Conservation (phyloP, 2,329 filamentous ascomycete genomes). For the Microcyclospora pomicola region DNA sequence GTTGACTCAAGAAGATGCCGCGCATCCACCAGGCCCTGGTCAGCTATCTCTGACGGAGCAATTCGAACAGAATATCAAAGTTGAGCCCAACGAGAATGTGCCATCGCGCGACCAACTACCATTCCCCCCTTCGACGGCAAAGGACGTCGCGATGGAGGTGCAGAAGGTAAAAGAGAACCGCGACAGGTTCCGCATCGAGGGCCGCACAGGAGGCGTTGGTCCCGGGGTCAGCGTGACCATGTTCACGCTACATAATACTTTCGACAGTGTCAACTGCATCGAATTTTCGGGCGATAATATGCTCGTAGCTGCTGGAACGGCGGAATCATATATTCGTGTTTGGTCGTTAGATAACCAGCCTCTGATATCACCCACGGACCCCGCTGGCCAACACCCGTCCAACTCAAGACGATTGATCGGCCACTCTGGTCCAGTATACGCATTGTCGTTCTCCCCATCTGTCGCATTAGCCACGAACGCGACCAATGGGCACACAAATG, state of each 20-base stretch:
- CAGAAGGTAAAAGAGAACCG: conserved; percentile 87
- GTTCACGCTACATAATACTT: conserved; percentile 97
- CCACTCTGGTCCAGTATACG: conserved; percentile 79
- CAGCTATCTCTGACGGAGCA: conserved; percentile 67
- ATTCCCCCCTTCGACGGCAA: conserved; percentile 71
- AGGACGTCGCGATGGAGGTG: conserved; percentile 88
- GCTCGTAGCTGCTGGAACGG: conserved; percentile 76
- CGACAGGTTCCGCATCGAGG: conserved; percentile 79
- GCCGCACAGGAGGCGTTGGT: conserved; percentile 68
- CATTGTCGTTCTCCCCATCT: conserved; percentile 74
- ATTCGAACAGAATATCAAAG: conserved; percentile 77
- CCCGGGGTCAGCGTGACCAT: conserved; percentile 81
- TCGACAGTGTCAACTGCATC: conserved; percentile 80
- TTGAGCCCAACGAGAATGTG: conserved; percentile 74
- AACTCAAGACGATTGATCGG: conserved; percentile 70
- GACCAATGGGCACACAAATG: conserved; percentile 26
- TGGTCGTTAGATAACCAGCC: conserved; percentile 83
- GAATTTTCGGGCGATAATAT: conserved; percentile 88
- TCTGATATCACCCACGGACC: conserved; percentile 52
- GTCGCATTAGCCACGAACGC: conserved; percentile 27
- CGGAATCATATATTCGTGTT: conserved; percentile 88
- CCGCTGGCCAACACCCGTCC: conserved; percentile 43
- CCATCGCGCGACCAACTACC: conserved; percentile 69
- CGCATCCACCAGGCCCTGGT: conserved; percentile 57
- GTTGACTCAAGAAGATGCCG: conserved; percentile 70